phyloP scores from a whole-genome alignment of 225 moss, liverwort and hornwort species.

The Antitrichia curtipendula region DNA sequence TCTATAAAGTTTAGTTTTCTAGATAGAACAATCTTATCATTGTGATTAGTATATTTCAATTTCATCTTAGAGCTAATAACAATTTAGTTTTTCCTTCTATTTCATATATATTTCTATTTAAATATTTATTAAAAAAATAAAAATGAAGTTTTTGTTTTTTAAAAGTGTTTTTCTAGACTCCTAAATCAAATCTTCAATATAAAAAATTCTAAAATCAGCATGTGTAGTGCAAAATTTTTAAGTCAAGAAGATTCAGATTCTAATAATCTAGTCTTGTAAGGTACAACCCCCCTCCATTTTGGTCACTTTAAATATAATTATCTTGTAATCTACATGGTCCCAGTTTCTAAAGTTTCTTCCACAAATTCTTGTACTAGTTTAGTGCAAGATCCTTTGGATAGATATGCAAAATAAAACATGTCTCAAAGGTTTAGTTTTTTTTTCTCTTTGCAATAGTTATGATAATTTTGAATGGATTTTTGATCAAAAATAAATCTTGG shows the following conservation, averaged over 20 bases:
- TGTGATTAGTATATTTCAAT: no score
- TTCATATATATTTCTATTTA: rapidly evolving
- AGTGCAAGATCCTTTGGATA: not conserved
- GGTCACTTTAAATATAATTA: no score
- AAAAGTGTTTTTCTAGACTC: not conserved
- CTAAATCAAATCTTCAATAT: not conserved
- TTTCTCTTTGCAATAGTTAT: not conserved
- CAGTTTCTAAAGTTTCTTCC: rapidly evolving
- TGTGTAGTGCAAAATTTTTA: not conserved
- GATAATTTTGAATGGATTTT: no score
- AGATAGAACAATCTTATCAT: no score
- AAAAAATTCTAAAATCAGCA: not conserved
- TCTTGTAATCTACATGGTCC: rapidly evolving
- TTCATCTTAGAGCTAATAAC: no score
- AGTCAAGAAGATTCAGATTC: no score
- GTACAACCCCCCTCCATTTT: rapidly evolving
- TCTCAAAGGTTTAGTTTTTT: not conserved
- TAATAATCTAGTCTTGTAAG: no score
- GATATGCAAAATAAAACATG: not conserved
- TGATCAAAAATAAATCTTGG: no score
- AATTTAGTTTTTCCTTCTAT: no score
- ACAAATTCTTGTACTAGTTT: not conserved
- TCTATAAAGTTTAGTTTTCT: not conserved
- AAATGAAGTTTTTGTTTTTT: no score
- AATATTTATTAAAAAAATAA: no score